Base-by-base conservation (phyloP, 768 basidiomycete species). In the Exsudoporus frostii region DNA sequence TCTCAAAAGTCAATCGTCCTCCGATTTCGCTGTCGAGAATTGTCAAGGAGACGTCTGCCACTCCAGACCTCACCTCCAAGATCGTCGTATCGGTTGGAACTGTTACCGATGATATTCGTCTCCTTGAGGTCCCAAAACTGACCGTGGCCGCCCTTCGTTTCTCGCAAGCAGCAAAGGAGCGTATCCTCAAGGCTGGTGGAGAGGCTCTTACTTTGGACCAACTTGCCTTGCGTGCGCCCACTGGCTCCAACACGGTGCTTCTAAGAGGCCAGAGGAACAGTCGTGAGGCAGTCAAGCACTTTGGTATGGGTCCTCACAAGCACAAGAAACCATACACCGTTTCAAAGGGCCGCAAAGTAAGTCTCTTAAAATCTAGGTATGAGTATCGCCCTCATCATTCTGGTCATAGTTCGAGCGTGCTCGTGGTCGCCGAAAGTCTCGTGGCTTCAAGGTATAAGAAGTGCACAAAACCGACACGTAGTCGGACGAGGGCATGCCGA, bases 391-490 rank as follows among this genome's bases (percentile, higher is more conserved):
- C 45, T 48, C 49, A 50, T 55, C 25, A 39, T 53, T 30, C n/a
- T 25, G 17, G 49, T 52, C 39, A 43, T 56, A 87, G 86, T 96
- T 97, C 88, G 96, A 99, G 80, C 87, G 86, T 70, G 96, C 78
- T 73, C 95, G 96, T 85, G 96, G 96, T 80, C 91, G 96, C 83
- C 85, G 96, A 90, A 91, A 92, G 84, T 94, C 92, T 51, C 88
- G 89, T 75, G 92, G 91, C 64, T 95, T 94, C 91, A 95, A 94
- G 81, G 89, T 94, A 58, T 93, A 88, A 82, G 64, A 60, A 63
- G 59, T 58, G 46, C 45, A 51, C 68, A 73, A 71, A 72, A 72
- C 56, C 64, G 63, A 63, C 65, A 60, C 58, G 56, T 51, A 50
- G 66, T 71, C 62, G 62, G 62, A 63, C 53, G 64, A 48, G 59